Percentiles rank a stretch among this genome's conserved stretches.
These are phyloP conservation scores for Camillea tinctor DNA, from an alignment of 2,329 filamentous ascomycete genomes.

Conservation along the genomic window DNA sequence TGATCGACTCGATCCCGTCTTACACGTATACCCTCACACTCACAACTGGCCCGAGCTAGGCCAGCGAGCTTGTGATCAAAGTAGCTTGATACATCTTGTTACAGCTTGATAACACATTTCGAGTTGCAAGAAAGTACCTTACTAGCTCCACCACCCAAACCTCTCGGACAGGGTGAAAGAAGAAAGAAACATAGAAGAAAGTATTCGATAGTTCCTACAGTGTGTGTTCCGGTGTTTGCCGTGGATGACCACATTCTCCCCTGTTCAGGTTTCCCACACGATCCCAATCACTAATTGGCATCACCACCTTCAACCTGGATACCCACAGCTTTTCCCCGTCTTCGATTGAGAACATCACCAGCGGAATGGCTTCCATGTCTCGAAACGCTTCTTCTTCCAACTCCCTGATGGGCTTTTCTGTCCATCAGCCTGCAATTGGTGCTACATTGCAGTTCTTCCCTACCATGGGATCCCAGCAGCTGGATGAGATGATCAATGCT, in stretches of 20 bases:
- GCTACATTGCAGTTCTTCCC: conserved; percentile 64
- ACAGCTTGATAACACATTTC: no score
- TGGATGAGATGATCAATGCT: conserved; percentile 58
- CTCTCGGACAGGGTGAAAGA: no score
- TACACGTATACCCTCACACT: neutral
- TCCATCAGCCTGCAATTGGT: conserved; percentile 58
- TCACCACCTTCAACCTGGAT: conserved; percentile 18
- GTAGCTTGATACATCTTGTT: neutral
- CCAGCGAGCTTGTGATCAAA: neutral
- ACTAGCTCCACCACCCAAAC: neutral
- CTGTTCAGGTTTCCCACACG: conserved; percentile 3
- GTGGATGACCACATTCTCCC: conserved; percentile 10
- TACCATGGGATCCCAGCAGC: conserved; percentile 60
- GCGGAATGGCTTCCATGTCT: conserved; percentile 37
- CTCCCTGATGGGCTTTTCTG: conserved; percentile 52
- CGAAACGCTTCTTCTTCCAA: conserved; percentile 33
- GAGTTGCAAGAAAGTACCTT: neutral
- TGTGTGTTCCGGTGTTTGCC: conserved; percentile 17
- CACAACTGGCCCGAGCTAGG: neutral
- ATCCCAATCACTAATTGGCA: conserved; percentile 3
- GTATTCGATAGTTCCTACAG: neutral
- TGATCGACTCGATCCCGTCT: neutral
- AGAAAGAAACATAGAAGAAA: no score
- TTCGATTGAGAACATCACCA: conserved; percentile 8
- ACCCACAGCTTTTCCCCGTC: conserved; percentile 8